Evolutionary conservation across 1,284 basidiomycete species (phyloP).

Genomic region (Trichosporon sp.): DNA sequence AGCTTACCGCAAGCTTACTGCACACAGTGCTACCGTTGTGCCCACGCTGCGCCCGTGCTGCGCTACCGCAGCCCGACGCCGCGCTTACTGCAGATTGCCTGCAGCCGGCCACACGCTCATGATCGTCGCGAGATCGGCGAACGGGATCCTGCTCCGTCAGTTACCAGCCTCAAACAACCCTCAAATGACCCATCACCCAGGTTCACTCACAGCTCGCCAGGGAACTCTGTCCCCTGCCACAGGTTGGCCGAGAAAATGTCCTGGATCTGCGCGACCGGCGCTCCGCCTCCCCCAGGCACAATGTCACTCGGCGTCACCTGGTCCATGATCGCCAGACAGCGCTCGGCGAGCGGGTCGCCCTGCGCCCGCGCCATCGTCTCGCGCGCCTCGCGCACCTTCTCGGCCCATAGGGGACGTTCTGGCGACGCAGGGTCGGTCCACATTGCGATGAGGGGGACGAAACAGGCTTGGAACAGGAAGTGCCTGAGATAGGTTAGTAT

Average conservation of each 20-base stretch:
- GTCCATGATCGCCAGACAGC: slow-evolving; percentile 19
- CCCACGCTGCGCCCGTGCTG: neutral
- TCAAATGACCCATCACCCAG: too few species aligned
- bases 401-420: slow-evolving; percentile 7
- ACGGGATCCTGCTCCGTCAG: slow-evolving; percentile 10
- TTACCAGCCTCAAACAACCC: neutral
- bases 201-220: slow-evolving; percentile 10
- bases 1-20: too few species aligned
- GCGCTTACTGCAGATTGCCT: neutral
- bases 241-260: slow-evolving; percentile 15
- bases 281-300: neutral
- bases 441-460: slow-evolving; percentile 25
- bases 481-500: slow-evolving; percentile 14
- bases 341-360: slow-evolving; percentile 19
- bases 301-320: slow-evolving; percentile 12
- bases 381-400: slow-evolving; percentile 15
- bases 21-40: too few species aligned
- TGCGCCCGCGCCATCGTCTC: slow-evolving; percentile 11
- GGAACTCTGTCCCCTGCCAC: slow-evolving; percentile 9
- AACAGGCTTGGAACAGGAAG: slow-evolving; percentile 27
- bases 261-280: slow-evolving; percentile 2
- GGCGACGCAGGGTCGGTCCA: slow-evolving; percentile 17
- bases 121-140: slow-evolving; percentile 18
- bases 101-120: slow-evolving; percentile 15
- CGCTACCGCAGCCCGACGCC: neutral